phyloP scores from a whole-genome alignment of 768 basidiomycete genomes.

The Sutorius australiensis region DNA sequence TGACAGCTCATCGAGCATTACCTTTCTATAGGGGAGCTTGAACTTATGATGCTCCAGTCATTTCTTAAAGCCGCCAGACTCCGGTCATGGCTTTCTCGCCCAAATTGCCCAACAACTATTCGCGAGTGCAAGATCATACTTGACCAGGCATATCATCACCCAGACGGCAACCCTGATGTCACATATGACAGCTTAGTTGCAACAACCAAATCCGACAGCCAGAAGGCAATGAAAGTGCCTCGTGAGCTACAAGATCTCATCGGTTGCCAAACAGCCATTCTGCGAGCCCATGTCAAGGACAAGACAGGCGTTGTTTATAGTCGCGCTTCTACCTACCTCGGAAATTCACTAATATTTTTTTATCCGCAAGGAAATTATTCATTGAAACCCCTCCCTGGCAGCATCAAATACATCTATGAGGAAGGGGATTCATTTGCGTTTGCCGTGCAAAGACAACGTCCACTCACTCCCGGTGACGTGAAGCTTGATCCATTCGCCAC shows the following conservation, averaged over 20 bases:
- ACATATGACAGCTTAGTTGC: not conserved
- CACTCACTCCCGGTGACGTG: not conserved
- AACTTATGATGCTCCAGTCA: slow-evolving; percentile 8
- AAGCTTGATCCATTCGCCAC: not conserved
- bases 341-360: slow-evolving; percentile 15
- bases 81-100: slow-evolving; percentile 12
- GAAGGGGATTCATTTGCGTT: not conserved
- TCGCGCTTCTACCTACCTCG: not conserved
- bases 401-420: slow-evolving; percentile 16
- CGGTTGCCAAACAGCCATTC: not conserved
- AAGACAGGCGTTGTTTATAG: slow-evolving; percentile 5
- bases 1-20: not conserved
- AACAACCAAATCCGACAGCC: no score
- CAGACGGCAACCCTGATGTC: not conserved
- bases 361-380: not conserved
- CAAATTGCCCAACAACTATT: slow-evolving; percentile 16
- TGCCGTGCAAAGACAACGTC: slow-evolving; percentile 3
- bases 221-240: not conserved
- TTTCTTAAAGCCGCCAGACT: slow-evolving; percentile 17
- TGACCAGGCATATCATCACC: slow-evolving; percentile 10
- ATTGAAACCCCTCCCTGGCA: slow-evolving; percentile 3
- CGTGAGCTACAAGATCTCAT: not conserved
- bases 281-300: not conserved
- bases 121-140: slow-evolving; percentile 18
- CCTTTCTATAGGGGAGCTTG: slow-evolving; percentile 5